These are phyloP conservation scores for Paramecium pentaurelia DNA, from an alignment of 73 alveolate species.

Conservation along the genomic window DNA sequence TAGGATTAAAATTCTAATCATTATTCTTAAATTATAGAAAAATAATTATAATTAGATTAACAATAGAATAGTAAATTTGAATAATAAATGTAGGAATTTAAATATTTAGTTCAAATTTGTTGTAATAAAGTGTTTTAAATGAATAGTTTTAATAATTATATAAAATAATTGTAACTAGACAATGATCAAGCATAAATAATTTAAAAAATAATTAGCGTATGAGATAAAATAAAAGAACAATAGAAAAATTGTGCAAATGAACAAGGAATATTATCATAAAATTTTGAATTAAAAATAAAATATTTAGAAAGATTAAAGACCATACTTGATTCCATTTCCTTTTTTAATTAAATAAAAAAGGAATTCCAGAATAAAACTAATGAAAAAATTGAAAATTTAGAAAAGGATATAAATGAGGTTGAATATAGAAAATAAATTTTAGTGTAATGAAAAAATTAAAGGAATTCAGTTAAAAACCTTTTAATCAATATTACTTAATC, in stretches of 20 bases:
- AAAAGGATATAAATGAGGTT: background rate
- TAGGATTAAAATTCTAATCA: background rate
- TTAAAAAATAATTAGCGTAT: background rate
- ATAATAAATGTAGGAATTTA: background rate
- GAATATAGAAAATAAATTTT: background rate
- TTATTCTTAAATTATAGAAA: background rate
- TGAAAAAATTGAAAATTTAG: background rate
- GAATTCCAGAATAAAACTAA: background rate
- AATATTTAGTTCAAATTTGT: background rate
- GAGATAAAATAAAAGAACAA: background rate
- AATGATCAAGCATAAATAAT: background rate
- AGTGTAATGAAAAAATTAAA: background rate
- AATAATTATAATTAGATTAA: background rate
- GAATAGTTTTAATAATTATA: background rate
- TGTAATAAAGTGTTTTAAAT: background rate
- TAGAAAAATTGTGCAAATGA: background rate
- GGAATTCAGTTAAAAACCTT: background rate
- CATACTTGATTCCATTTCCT: background rate
- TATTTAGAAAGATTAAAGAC: background rate
- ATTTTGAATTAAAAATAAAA: background rate
- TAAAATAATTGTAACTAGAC: background rate
- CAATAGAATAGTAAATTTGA: background rate
- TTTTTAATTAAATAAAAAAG: background rate
- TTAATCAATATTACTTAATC: background rate
- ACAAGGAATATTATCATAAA: background rate